phyloP scores from a whole-genome alignment of 805 yeast species.

The Schizosaccharomyces japonicus region DNA sequence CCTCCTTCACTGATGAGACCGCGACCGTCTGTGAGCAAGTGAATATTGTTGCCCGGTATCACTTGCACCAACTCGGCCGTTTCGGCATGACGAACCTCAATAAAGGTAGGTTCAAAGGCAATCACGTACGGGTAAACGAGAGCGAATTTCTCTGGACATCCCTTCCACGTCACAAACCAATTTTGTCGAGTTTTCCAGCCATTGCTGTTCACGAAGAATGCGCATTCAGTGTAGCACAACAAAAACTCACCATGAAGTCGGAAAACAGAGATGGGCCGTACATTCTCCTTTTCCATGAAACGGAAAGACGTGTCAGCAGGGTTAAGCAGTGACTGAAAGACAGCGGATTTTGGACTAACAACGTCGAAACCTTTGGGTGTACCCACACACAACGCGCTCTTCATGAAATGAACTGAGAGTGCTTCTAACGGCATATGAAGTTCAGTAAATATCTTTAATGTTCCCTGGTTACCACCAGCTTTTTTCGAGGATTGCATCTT shows the following conservation, averaged over 20 bases:
- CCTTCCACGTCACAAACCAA: constrained; percentile 93
- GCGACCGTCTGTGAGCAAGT: constrained; percentile 22
- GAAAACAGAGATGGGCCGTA: constrained; percentile 78
- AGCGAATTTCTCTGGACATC: constrained; percentile 76
- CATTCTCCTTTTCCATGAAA: constrained; percentile 64
- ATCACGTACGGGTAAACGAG: constrained; percentile 80
- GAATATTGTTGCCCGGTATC: constrained; percentile 75
- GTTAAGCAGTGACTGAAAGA: constrained; percentile 71
- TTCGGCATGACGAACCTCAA: constrained; percentile 80
- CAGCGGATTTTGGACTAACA: constrained; percentile 59
- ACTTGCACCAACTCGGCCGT: constrained; percentile 66
- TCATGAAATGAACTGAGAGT: constrained; percentile 69
- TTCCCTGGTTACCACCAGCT: constrained; percentile 26
- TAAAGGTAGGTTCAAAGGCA: constrained; percentile 73
- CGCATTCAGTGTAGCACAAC: constrained; percentile 73
- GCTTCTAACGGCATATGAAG: constrained; percentile 72
- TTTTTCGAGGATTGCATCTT: constrained; percentile 20
- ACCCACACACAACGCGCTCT: constrained; percentile 75
- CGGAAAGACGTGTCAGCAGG: constrained; percentile 97
- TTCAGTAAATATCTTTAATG: constrained; percentile 38
- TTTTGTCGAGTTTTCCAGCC: constrained; percentile 92
- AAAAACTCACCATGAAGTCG: constrained; percentile 72
- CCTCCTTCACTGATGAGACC: constrained; percentile 4
- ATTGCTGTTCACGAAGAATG: constrained; percentile 77
- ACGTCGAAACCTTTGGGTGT: constrained; percentile 92